Evolutionary conservation across 352 stramenopile genomes (phyloP), one percentile per base, ranked within the genome.

Genomic region (Globisporangium paddicum): DNA sequence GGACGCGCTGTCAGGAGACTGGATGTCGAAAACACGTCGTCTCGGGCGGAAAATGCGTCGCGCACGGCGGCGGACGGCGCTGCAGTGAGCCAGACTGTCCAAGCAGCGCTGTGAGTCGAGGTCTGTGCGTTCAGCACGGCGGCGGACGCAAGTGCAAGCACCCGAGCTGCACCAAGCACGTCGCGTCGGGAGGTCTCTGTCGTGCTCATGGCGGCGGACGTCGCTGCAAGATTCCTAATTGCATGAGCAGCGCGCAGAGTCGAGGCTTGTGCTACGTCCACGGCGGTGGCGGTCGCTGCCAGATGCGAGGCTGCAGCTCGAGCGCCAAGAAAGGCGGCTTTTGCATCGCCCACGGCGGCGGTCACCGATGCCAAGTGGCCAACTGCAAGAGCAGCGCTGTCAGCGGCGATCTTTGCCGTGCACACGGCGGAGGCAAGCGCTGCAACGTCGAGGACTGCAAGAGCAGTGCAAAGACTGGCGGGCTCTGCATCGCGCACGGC

Each of bases 311-410:
- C 10, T 95, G 85, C 56, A 86, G 75, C 28, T 92, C 81, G 3
- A 92, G 81, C 38, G 85, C 83, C 58, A 93, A 93, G 73, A 95
- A 93, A 69, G 85, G 85, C 52, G 85, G 85, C 16, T 86, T 83
- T 52, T 95, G 85, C 37, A 93, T 93, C 38, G 82, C 85, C 3
- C 85, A 95, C 47, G 85, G 85, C n/a, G 85, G 85, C 55, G 82
- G 85, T 42, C 82, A 95, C 60, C 85, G 82, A 11, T 95, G 85
- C 65, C 73, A 81, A 72, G 73, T 94, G 9, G 46, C 55, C 5
- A 72, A 72, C 6, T 94, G 85, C 67, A 88, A 79, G 25, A 91
- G 80, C 56, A 92, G 82, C 51, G 85, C 85, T 8, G 85, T 94
- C 23, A 90, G 79, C 25, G 82, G 85, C 34, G 68, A 88, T 62